phyloP scores from a whole-genome alignment of 495 filamentous ascomycete species.

The Ramalina peruviana region DNA sequence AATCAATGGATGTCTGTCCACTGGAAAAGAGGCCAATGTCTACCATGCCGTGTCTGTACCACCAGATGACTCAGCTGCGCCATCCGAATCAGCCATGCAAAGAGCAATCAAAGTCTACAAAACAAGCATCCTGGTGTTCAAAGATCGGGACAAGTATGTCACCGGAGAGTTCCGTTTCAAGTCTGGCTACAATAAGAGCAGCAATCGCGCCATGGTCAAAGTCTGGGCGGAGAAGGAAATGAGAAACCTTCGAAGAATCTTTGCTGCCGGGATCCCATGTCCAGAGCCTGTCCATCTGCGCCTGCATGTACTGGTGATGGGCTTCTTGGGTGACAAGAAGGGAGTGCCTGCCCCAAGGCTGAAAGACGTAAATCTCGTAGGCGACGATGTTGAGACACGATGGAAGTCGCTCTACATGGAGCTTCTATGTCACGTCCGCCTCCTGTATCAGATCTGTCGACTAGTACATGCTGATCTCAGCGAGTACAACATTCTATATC shows the following conservation, averaged over 20 bases:
- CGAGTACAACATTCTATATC: slow-evolving; percentile 93
- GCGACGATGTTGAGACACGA: slow-evolving; percentile 38
- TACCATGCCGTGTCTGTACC: slow-evolving; percentile 59
- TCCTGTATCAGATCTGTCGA: slow-evolving; percentile 76
- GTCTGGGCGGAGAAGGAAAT: slow-evolving; percentile 98
- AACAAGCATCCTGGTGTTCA: slow-evolving; percentile 90
- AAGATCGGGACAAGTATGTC: slow-evolving; percentile 90
- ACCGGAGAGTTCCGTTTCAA: slow-evolving; percentile 79
- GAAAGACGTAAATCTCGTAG: slow-evolving; percentile 52
- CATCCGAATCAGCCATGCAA: slow-evolving; percentile 33
- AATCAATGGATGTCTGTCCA: slow-evolving; percentile 83
- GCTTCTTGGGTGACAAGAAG: slow-evolving; percentile 74
- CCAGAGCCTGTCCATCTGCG: slow-evolving; percentile 81
- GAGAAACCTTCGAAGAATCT: slow-evolving; percentile 74
- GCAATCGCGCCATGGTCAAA: slow-evolving; percentile 90
- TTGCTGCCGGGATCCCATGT: slow-evolving; percentile 71
- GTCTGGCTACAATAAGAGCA: slow-evolving; percentile 76
- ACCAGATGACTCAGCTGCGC: slow-evolving; percentile 24
- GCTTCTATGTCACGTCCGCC: slow-evolving; percentile 75
- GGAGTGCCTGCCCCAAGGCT: slow-evolving; percentile 77
- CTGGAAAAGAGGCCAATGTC: slow-evolving; percentile 95
- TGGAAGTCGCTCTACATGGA: slow-evolving; percentile 73
- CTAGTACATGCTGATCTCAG: slow-evolving; percentile 93
- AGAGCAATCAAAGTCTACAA: slow-evolving; percentile 98
- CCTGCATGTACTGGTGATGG: slow-evolving; percentile 85